Conservation (phyloP, 371 early-diverging fungal genomes). For the Nosema muscidifuracis region DNA sequence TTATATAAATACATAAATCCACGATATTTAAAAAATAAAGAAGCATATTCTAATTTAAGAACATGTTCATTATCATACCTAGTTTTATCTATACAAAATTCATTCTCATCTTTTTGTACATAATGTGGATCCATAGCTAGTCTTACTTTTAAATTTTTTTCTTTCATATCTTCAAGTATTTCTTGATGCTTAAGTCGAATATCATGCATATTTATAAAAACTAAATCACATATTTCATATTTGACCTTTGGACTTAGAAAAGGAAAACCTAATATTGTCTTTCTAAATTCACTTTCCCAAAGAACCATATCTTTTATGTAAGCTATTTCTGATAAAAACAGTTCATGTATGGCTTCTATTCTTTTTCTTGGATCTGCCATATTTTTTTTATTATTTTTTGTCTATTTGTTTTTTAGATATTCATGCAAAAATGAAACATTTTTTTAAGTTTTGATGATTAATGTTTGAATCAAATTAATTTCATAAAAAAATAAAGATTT, state of each 20-base stretch:
- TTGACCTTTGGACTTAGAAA: constrained; percentile 29
- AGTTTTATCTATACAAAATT: constrained; percentile 16
- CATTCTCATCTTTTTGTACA: not conserved
- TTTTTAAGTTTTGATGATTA: too few relatives aligned
- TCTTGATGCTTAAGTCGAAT: constrained; percentile 31
- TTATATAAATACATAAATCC: constrained; percentile 30
- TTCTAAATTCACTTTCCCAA: constrained; percentile 48
- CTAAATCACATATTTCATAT: constrained; percentile 39
- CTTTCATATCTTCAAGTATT: constrained; percentile 29
- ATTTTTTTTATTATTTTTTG: constrained; percentile 18
- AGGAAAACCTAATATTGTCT: constrained; percentile 27
- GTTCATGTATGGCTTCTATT: constrained; percentile 52
- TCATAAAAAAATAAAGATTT: too few relatives aligned
- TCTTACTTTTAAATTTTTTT: constrained; percentile 15
- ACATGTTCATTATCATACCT: not conserved
- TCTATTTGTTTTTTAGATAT: constrained; percentile 15
- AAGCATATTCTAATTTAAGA: constrained; percentile 41
- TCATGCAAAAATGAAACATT: too few relatives aligned
- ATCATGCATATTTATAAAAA: constrained; percentile 48
- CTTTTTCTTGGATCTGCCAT: constrained; percentile 39
- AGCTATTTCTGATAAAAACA: constrained; percentile 49
- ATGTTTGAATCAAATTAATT: too few relatives aligned
- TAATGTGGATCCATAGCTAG: not conserved
- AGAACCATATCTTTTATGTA: constrained; percentile 46
- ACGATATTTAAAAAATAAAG: constrained; percentile 38